Evolutionary conservation across 148 eudicot species (phyloP).

Genomic region (Polygonum maritimum): DNA sequence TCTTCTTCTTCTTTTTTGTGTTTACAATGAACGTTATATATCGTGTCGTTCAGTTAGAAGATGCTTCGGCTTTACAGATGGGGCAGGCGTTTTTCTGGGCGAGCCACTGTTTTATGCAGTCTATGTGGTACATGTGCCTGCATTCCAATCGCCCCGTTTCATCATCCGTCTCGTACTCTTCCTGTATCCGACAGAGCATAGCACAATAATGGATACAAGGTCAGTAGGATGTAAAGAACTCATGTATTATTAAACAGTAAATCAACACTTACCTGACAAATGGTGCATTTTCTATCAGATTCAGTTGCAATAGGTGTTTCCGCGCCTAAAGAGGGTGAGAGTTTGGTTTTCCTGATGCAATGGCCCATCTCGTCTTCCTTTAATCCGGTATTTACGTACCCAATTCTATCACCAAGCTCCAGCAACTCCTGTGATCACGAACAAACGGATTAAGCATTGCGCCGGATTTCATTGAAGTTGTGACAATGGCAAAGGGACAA

Average conservation of each 20-base stretch:
- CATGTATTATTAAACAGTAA: too few relatives aligned
- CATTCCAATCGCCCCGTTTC: slow-evolving; percentile 60
- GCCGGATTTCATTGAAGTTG: neutral
- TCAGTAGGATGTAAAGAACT: too few relatives aligned
- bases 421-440: slow-evolving; percentile 56
- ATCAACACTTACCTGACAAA: slow-evolving; percentile 45
- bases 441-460: neutral
- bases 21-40: neutral
- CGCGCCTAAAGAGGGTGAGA: slow-evolving; percentile 18
- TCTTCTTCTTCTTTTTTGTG: neutral
- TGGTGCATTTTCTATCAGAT: slow-evolving; percentile 65
- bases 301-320: slow-evolving; percentile 23
- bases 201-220: neutral
- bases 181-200: slow-evolving; percentile 25
- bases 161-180: slow-evolving; percentile 50
- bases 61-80: slow-evolving; percentile 53
- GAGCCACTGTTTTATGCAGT: slow-evolving; percentile 73
- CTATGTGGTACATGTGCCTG: slow-evolving; percentile 52
- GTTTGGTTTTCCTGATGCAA: slow-evolving; percentile 59
- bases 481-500: neutral
- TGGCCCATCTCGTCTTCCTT: slow-evolving; percentile 65
- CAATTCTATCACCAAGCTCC: slow-evolving; percentile 88
- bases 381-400: slow-evolving; percentile 79
- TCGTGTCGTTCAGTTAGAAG: slow-evolving; percentile 16
- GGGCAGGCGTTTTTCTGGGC: slow-evolving; percentile 53